A percentile compares a stretch with the other conserved stretches of the same genome.
These are phyloP conservation scores for Fusarium sp. DNA, from an alignment of 2,329 filamentous ascomycete genomes.

Conservation along the genomic window DNA sequence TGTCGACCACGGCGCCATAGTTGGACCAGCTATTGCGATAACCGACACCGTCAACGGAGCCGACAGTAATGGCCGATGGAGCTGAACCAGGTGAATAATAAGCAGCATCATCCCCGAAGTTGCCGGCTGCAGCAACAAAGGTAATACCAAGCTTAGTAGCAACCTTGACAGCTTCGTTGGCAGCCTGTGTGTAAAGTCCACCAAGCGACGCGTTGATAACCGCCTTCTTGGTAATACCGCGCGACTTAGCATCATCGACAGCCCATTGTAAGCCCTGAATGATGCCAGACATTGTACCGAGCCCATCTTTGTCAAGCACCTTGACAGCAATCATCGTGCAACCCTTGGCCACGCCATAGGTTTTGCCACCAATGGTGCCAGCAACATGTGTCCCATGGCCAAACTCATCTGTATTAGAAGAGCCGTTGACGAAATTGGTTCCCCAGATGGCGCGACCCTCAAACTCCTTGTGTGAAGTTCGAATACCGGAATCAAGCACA, in stretches of 20 bases:
- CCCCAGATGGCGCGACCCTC: slow-evolving; percentile 44
- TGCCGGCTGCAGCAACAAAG: slow-evolving; percentile 10
- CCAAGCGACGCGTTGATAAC: slow-evolving; percentile 7
- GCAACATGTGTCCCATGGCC: slow-evolving; percentile 51
- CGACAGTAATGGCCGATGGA: slow-evolving; percentile 9
- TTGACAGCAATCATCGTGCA: slow-evolving; percentile 48
- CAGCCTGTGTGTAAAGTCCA: not conserved
- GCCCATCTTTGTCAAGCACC: slow-evolving; percentile 38
- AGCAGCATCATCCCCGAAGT: not conserved
- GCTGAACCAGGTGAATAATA: slow-evolving; percentile 15
- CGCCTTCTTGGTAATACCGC: not conserved
- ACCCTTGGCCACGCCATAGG: slow-evolving; percentile 49
- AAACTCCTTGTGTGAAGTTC: slow-evolving; percentile 50
- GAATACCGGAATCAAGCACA: slow-evolving; percentile 59
- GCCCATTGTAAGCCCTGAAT: slow-evolving; percentile 46
- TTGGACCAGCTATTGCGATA: slow-evolving; percentile 11
- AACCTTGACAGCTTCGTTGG: slow-evolving; percentile 7
- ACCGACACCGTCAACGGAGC: not conserved
- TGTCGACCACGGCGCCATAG: not conserved
- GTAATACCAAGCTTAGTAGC: slow-evolving; percentile 10
- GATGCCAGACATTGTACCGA: not conserved
- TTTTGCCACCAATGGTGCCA: slow-evolving; percentile 47
- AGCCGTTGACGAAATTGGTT: slow-evolving; percentile 41
- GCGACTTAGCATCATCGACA: slow-evolving; percentile 47
- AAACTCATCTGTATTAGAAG: slow-evolving; percentile 44